These are phyloP conservation scores for Penicillium dipodomyicola DNA, from an alignment of 495 filamentous ascomycete genomes.

Conservation along the genomic window DNA sequence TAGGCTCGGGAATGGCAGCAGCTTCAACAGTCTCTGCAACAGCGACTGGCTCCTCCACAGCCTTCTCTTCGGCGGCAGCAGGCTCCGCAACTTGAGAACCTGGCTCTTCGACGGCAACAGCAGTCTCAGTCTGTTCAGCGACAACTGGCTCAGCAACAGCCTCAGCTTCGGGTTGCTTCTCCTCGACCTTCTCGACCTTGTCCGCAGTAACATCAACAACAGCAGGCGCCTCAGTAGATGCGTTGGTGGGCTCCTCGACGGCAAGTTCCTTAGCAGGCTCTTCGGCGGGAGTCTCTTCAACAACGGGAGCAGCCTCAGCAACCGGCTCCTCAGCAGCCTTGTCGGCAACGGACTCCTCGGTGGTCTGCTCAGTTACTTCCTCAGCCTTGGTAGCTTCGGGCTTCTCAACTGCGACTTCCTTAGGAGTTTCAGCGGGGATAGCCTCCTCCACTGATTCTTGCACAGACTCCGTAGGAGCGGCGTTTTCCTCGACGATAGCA, in stretches of 20 bases:
- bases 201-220: constrained; percentile 10
- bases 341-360: constrained; percentile 14
- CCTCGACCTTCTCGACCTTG: constrained; percentile 4
- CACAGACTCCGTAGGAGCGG: not conserved
- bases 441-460: not conserved
- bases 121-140: constrained; percentile 2
- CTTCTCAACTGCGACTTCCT: constrained; percentile 3
- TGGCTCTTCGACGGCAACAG: constrained; percentile 8
- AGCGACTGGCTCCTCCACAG: constrained; percentile 1
- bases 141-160: constrained; percentile 3
- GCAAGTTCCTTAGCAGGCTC: constrained; percentile 6
- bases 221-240: not conserved
- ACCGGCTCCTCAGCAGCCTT: constrained; percentile 4
- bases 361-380: constrained; percentile 1
- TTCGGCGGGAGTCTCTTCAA: constrained; percentile 5
- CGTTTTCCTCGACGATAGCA: not conserved
- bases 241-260: constrained; percentile 9
- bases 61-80: constrained; percentile 2
- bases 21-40: constrained; percentile 11
- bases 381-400: not conserved
- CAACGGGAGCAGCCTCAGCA: constrained; percentile 5
- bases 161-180: not conserved
- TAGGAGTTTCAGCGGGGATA: not conserved
- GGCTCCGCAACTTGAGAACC: not conserved
- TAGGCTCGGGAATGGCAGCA: not conserved